Base-by-base conservation (phyloP, 1,284 basidiomycete species). In the Tilletia caries region DNA sequence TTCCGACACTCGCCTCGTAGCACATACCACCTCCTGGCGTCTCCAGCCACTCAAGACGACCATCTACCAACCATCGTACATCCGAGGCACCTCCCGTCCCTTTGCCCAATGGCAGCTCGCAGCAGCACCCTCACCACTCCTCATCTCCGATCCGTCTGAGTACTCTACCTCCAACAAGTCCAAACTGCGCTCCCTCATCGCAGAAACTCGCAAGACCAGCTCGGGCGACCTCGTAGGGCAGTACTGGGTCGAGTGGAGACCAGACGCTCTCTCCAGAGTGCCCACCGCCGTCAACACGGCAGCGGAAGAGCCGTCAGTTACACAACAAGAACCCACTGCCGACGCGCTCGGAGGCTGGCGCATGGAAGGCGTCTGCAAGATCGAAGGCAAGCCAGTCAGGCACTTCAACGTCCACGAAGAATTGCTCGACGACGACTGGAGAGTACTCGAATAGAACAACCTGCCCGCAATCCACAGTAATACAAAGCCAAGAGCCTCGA, bases 371-470 rank as follows among this genome's bases (percentile, higher is more conserved):
- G 68, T 62, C 0, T 74, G 74, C 15, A 62, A 73, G 25, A 65
- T 69, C 1, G 66, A 74, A 48, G 80, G 80, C 13, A 71, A 73
- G 52, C 75, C 75, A 10, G 70, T 72, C 66, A 90, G 91, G 71
- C 86, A 91, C 79, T 93, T 92, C 82, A 92, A 92, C 76, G 90
- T 93, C 41, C 92, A 93, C 75, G 89, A 92, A 79, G 91, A 93
- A 79, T 84, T 92, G 32, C 81, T 93, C 33, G 76, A 76, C 60
- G 77, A 82, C n/a, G 75, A 79, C 20, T 82, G 81, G 81, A 62
- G 58, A 37, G 58, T 62, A 29, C 29, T 62, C 10, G 58, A 62
- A 23, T 62, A 33, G 32, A 37, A n/a, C n/a, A n/a, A n/a, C n/a
- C n/a, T n/a, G n/a, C 15, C 4, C 62, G 1, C 1, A 50, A 50